Percentiles rank a stretch among this genome's conserved stretches.
These are phyloP conservation scores for Arxiozyma slooffiae DNA, from an alignment of 1,139 yeast species.

Conservation along the genomic window DNA sequence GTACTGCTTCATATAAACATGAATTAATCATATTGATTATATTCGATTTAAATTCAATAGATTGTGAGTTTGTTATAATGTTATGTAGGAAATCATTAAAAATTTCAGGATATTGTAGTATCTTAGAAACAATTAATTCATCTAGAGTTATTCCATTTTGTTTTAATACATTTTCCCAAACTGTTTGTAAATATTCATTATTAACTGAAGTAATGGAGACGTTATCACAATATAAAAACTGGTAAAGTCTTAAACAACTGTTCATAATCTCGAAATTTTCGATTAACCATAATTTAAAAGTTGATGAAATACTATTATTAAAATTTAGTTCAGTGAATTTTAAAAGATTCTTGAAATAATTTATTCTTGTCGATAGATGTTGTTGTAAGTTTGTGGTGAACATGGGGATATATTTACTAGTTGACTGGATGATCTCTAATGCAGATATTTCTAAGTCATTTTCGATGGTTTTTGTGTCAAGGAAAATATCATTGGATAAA, in stretches of 20 bases:
- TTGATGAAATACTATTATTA: slow-evolving; percentile 30
- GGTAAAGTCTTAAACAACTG: slow-evolving; percentile 35
- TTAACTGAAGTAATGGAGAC: no score
- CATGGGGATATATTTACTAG: slow-evolving; percentile 39
- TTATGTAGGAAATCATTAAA: slow-evolving; percentile 33
- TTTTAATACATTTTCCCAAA: slow-evolving; percentile 17
- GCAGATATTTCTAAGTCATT: slow-evolving; percentile 43
- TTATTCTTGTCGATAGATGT: slow-evolving; percentile 37
- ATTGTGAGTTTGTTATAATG: slow-evolving; percentile 12
- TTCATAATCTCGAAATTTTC: slow-evolving; percentile 43
- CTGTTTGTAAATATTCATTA: background rate
- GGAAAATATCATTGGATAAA: slow-evolving; percentile 32
- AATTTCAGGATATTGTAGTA: slow-evolving; percentile 33
- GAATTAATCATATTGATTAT: slow-evolving; percentile 34
- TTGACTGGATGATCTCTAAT: slow-evolving; percentile 46
- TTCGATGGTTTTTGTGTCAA: slow-evolving; percentile 36
- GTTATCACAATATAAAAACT: slow-evolving; percentile 29
- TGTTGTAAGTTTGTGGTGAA: slow-evolving; percentile 34
- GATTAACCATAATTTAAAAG: slow-evolving; percentile 20
- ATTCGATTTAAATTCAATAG: slow-evolving; percentile 27
- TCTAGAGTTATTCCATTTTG: slow-evolving; percentile 10
- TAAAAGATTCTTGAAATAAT: slow-evolving; percentile 37
- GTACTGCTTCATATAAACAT: slow-evolving; percentile 34
- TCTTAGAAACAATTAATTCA: slow-evolving; percentile 23
- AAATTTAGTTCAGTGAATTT: slow-evolving; percentile 42